phyloP scores from a whole-genome alignment of 176 grass and related monocot species.

The Areca catechu region DNA sequence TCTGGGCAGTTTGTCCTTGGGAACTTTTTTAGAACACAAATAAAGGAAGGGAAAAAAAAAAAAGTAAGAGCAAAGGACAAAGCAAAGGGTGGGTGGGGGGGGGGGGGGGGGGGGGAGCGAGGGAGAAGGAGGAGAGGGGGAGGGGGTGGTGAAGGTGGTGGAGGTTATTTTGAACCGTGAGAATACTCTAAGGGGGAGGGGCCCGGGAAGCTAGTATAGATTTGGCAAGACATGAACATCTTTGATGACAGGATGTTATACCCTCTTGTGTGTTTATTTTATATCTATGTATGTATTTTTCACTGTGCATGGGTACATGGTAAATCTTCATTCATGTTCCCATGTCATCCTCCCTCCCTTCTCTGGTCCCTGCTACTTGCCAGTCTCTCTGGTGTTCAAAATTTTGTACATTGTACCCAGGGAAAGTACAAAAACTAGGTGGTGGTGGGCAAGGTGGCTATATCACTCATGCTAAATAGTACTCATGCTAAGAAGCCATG shows the following conservation, averaged over 20 bases:
- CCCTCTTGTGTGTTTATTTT: neutral
- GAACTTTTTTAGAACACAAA: neutral
- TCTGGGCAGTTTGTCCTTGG: neutral
- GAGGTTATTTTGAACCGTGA: neutral
- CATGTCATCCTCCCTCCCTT: too few species aligned
- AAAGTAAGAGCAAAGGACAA: neutral
- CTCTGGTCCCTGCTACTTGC: too few species aligned
- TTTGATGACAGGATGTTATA: constrained; percentile 27
- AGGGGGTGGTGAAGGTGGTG: neutral
- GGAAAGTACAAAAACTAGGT: too few species aligned
- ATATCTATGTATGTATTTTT: too few species aligned
- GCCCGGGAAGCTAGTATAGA: neutral
- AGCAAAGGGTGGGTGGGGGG: constrained; percentile 1
- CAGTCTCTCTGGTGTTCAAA: too few species aligned
- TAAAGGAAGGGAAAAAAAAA: neutral
- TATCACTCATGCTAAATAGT: too few species aligned
- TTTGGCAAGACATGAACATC: constrained; percentile 35
- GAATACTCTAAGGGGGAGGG: neutral
- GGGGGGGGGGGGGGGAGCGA: neutral
- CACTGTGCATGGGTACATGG: too few species aligned
- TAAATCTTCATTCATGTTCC: too few species aligned
- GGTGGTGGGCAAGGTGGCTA: too few species aligned
- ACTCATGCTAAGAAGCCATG: too few species aligned
- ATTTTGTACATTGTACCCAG: too few species aligned
- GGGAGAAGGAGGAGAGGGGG: neutral